Conservation (phyloP, 1,139 yeast species). For the Pichia sorboxylosa region DNA sequence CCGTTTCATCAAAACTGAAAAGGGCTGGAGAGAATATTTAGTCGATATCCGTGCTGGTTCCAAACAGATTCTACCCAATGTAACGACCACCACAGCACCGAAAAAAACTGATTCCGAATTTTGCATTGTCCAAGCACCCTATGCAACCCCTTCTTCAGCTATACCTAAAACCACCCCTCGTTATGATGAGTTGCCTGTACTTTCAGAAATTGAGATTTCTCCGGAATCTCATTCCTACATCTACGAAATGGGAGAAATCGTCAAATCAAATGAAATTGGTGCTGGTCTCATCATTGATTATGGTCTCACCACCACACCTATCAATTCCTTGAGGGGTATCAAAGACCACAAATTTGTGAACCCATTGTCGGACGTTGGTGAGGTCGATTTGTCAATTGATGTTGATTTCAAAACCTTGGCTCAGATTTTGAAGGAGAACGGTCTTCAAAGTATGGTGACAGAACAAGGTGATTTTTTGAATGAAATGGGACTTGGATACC, state of each 20-base stretch:
- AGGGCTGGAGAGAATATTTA: slow-evolving; percentile 70
- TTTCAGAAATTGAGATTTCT: slow-evolving; percentile 59
- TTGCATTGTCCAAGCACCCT: slow-evolving; percentile 47
- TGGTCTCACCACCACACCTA: slow-evolving; percentile 57
- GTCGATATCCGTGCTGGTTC: slow-evolving; percentile 34
- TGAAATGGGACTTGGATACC: slow-evolving; percentile 61
- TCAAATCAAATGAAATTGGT: slow-evolving; percentile 31
- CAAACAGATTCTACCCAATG: slow-evolving; percentile 14
- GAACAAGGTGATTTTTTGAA: slow-evolving; percentile 79
- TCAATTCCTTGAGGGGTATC: slow-evolving; percentile 63
- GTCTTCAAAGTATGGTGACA: slow-evolving; percentile 35
- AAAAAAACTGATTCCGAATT: slow-evolving; percentile 30
- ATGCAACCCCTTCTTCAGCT: slow-evolving; percentile 53
- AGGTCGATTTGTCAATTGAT: slow-evolving; percentile 72
- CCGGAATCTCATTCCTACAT: slow-evolving; percentile 57
- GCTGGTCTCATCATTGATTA: slow-evolving; percentile 70
- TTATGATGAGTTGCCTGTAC: slow-evolving; percentile 42
- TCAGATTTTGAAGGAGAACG: slow-evolving; percentile 12
- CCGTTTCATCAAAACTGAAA: slow-evolving; percentile 46
- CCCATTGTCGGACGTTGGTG: slow-evolving; percentile 69
- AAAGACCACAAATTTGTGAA: slow-evolving; percentile 62
- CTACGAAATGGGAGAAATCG: slow-evolving; percentile 34
- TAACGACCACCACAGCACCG: slow-evolving; percentile 8
- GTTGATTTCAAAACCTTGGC: slow-evolving; percentile 46
- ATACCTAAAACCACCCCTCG: slow-evolving; percentile 45